Conservation (phyloP, 768 basidiomycete genomes). For the Kwoniella europaea region DNA sequence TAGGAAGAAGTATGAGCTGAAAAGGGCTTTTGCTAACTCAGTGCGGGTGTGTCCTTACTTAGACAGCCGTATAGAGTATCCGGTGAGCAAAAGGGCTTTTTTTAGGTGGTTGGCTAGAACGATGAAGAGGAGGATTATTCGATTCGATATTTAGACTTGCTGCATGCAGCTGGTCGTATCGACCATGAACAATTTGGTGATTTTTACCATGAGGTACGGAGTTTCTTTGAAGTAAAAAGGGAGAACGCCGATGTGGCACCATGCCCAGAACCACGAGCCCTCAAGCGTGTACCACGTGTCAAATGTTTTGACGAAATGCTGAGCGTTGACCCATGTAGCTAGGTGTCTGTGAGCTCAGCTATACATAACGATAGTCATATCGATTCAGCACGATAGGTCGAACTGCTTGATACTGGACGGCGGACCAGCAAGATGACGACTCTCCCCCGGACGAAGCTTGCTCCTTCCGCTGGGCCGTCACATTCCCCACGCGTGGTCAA, state of each 20-base stretch:
- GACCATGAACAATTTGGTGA: slow-evolving; percentile 14
- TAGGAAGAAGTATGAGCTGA: slow-evolving; percentile 26
- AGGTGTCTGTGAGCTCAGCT: no score
- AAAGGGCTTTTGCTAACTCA: slow-evolving; percentile 46
- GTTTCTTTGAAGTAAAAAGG: not conserved
- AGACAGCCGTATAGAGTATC: slow-evolving; percentile 57
- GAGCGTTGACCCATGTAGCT: no score
- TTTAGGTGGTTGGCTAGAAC: not conserved
- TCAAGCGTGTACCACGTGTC: not conserved
- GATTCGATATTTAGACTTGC: not conserved
- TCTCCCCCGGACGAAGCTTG: not conserved
- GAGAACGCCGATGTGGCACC: slow-evolving; percentile 20
- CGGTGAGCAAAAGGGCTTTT: slow-evolving; percentile 30
- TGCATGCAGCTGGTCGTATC: slow-evolving; percentile 1
- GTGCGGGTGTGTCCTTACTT: slow-evolving; percentile 56
- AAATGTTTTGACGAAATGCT: not conserved
- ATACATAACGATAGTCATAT: no score
- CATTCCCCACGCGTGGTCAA: not conserved
- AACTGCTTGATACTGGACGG: not conserved
- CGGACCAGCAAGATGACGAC: not conserved
- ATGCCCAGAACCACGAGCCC: not conserved
- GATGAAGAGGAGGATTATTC: not conserved
- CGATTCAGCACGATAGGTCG: no score
- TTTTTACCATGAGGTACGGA: slow-evolving; percentile 19
- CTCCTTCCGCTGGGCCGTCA: not conserved